A percentile compares a stretch with the other conserved stretches of the same genome.
Evolutionary conservation across 495 filamentous ascomycete genomes (phyloP).

Genomic region (Aspergillus funiculosus): DNA sequence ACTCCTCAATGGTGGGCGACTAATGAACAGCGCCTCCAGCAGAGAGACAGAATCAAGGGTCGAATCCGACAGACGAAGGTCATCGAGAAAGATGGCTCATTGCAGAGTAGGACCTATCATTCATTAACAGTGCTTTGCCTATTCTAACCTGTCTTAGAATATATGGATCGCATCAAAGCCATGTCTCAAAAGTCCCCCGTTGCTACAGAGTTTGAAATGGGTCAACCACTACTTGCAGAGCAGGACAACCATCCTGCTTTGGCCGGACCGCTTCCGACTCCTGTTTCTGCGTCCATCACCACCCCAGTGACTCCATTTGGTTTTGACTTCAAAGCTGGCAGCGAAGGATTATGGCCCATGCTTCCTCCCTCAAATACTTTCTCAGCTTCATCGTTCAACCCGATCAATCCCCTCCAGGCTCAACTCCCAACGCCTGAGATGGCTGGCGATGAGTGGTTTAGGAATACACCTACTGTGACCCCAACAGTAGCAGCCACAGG

Average conservation of each 20-base stretch:
- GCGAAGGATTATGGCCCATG: not conserved
- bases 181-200: not conserved
- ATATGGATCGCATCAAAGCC: slow-evolving; percentile 3
- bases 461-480: not conserved
- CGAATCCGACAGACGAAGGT: slow-evolving; percentile 92
- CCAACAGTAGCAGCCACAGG: too few relatives aligned
- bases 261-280: not conserved
- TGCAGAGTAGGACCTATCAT: slow-evolving; percentile 27
- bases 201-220: not conserved
- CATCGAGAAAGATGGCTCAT: slow-evolving; percentile 61
- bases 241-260: not conserved
- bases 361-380: not conserved
- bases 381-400: too few relatives aligned
- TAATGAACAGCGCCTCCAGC: slow-evolving; percentile 65
- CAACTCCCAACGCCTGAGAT: not conserved
- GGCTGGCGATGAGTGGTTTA: not conserved
- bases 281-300: not conserved
- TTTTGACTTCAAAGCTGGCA: not conserved
- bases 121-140: too few relatives aligned
- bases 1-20: slow-evolving; percentile 92
- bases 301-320: not conserved
- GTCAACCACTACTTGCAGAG: not conserved
- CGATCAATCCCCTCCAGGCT: not conserved
- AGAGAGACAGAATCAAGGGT: slow-evolving; percentile 90
- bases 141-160: slow-evolving; percentile 6